Evolutionary conservation across 768 basidiomycete species (phyloP).

Genomic region (Pseudohyphozyma bogoriensis): DNA sequence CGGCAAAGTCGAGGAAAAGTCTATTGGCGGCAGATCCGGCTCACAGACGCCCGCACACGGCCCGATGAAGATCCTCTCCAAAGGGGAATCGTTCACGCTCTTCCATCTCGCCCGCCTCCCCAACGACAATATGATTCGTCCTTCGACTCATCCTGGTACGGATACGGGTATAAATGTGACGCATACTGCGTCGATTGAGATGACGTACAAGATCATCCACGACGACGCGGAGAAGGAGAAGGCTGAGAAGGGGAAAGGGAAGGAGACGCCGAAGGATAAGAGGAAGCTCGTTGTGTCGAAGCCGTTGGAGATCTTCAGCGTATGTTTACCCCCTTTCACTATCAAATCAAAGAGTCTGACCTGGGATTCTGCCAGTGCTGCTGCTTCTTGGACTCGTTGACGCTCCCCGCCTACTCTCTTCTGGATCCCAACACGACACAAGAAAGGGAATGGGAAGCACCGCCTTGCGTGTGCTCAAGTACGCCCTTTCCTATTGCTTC

Average conservation of each 20-base stretch:
- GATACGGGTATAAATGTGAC: constrained; percentile 13
- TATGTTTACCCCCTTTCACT: background rate
- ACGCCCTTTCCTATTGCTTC: no score
- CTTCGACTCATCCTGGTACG: constrained; percentile 21
- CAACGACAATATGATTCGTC: constrained; percentile 26
- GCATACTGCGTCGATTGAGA: constrained; percentile 10
- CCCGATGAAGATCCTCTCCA: constrained; percentile 11
- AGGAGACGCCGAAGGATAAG: background rate
- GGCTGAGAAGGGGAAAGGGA: background rate
- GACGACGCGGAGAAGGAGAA: background rate
- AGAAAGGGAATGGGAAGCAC: background rate
- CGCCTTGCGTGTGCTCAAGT: background rate
- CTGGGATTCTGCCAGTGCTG: constrained; percentile 15
- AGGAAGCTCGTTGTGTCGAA: constrained; percentile 17
- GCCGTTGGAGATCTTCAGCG: constrained; percentile 19
- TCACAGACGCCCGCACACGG: constrained; percentile 4
- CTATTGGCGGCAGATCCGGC: background rate
- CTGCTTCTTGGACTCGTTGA: constrained; percentile 28
- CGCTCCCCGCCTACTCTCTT: constrained; percentile 23
- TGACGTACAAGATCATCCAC: background rate
- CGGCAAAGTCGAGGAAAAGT: constrained; percentile 12
- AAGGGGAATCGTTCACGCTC: constrained; percentile 19
- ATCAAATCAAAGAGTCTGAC: background rate
- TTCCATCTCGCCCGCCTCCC: constrained; percentile 27
- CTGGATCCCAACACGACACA: constrained; percentile 21